These are phyloP conservation scores for Sutorius australiensis DNA, from an alignment of 768 basidiomycete genomes.

Conservation along the genomic window DNA sequence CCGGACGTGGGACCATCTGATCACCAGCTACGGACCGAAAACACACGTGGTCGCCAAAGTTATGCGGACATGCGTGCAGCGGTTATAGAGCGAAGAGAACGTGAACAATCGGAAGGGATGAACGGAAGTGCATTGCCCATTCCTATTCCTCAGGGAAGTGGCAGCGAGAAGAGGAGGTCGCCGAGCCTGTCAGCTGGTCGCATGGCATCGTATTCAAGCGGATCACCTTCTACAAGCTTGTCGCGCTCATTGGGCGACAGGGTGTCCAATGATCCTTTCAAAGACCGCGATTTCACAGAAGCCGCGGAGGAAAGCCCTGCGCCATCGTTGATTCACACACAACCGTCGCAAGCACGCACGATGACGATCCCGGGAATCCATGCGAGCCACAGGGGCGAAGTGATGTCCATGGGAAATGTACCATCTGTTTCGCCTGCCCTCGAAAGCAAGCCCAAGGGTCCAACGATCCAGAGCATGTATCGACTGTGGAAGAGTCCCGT, in stretches of 20 bases:
- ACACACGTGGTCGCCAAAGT: conserved; percentile 47
- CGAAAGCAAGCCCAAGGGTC: conserved; percentile 41
- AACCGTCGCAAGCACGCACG: conserved; percentile 67
- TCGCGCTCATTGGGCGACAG: conserved; percentile 35
- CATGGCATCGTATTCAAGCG: conserved; percentile 23
- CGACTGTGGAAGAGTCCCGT: conserved; percentile 67
- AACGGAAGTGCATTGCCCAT: conserved; percentile 32
- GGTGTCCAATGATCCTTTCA: conserved; percentile 23
- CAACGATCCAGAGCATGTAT: conserved; percentile 66
- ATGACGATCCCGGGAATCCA: conserved; percentile 91
- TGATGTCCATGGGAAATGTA: conserved; percentile 81
- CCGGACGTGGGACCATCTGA: conserved; percentile 41
- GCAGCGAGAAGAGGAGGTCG: conserved; percentile 24
- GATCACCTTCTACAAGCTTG: conserved; percentile 27
- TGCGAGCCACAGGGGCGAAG: conserved; percentile 76
- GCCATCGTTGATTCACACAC: conserved; percentile 60
- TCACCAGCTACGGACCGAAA: conserved; percentile 33
- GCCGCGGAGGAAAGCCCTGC: conserved; percentile 26
- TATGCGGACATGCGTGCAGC: conserved; percentile 75
- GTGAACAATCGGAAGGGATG: conserved; percentile 30
- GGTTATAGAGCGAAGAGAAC: conserved; percentile 63
- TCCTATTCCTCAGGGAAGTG: conserved; percentile 27
- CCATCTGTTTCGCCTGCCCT: conserved; percentile 43
- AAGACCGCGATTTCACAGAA: conserved; percentile 33
- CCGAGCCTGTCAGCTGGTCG: conserved; percentile 25